Base-by-base conservation (phyloP, 2,329 filamentous ascomycete species). In the Aphanocladium album region DNA sequence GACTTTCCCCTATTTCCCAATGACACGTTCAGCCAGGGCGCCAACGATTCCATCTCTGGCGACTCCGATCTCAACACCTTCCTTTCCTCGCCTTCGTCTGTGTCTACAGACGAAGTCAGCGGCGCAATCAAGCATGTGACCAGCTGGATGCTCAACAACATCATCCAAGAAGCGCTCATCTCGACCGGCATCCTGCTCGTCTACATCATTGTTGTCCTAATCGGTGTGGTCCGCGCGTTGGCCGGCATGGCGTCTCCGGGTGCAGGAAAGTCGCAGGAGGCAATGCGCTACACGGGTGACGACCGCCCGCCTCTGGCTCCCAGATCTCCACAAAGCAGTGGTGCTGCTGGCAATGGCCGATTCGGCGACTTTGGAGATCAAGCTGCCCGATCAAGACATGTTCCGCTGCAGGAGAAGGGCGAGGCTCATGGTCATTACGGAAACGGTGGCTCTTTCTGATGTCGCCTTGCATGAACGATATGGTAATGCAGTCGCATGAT, bases 11-110 rank as follows among this genome's bases (percentile, higher is more conserved):
- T 84, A 57, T 86, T 98, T 63, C 80, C 85, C 27, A 88, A 90
- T 67, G 83, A 96, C 71, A 90, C 89, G 1, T 96, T 98, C 76
- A 93, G 90, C 62, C 77, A 88, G 57, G 92, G 93, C 46, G 90
- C 93, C 60, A 78, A 85, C 35, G 80, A 82, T 50, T 83, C 82
- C 41, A 76, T 88, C 62, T 72, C 76, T 7, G 83, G 83, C 58
- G 84, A 89, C 65, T 78, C 79, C 12, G 79, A 83, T 57, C 80
- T 88, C 57, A 83, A 83, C 43, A 83, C 82, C 12, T 95, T 98
- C 73, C 84, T 98, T 52, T 82, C 91, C n/a, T 85, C 88, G 62
- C 87, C 92, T 0, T 86, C 86, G 33, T 84, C 83, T 64, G 83
- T 86, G 60, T 88, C 92, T 8, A 87, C 86, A 43, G 90, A 97